Evolutionary conservation across 805 yeast genomes (phyloP).

Genomic region (Yamadazyma nakazawae): DNA sequence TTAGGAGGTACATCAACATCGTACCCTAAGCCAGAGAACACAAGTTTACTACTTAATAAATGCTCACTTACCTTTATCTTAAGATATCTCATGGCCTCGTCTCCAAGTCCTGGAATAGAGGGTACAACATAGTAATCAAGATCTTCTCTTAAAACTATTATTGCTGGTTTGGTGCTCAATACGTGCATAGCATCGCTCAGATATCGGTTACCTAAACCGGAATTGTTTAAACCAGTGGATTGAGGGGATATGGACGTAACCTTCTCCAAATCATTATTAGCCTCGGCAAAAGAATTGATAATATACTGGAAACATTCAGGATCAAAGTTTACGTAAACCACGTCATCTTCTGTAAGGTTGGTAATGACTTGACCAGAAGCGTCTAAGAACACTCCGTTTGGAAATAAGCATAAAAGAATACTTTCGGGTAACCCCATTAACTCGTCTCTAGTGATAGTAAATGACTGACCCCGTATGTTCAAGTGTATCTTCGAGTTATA

Average conservation of each 20-base stretch:
- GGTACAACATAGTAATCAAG: slow-evolving; percentile 91
- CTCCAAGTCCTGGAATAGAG: slow-evolving; percentile 52
- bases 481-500: slow-evolving; percentile 68
- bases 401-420: slow-evolving; percentile 78
- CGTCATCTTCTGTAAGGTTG: slow-evolving; percentile 73
- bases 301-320: slow-evolving; percentile 86
- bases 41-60: slow-evolving; percentile 51
- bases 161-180: slow-evolving; percentile 77
- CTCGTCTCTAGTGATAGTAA: slow-evolving; percentile 82
- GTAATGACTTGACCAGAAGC: slow-evolving; percentile 72
- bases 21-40: slow-evolving; percentile 81
- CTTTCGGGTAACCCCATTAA: slow-evolving; percentile 91
- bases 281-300: slow-evolving; percentile 64
- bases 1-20: slow-evolving; percentile 24
- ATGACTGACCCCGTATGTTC: slow-evolving; percentile 70
- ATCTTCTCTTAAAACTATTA: slow-evolving; percentile 90
- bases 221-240: slow-evolving; percentile 15
- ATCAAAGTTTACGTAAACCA: slow-evolving; percentile 80
- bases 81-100: slow-evolving; percentile 60
- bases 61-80: slow-evolving; percentile 72
- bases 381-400: slow-evolving; percentile 86
- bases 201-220: not conserved
- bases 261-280: slow-evolving; percentile 53
- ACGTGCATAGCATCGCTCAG: slow-evolving; percentile 46
- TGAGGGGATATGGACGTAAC: slow-evolving; percentile 34